A percentile compares a stretch with the other conserved stretches of the same genome.
phyloP scores from a whole-genome alignment of 192 early-diverging fungal genomes.

The Backusella liffmaniae region DNA sequence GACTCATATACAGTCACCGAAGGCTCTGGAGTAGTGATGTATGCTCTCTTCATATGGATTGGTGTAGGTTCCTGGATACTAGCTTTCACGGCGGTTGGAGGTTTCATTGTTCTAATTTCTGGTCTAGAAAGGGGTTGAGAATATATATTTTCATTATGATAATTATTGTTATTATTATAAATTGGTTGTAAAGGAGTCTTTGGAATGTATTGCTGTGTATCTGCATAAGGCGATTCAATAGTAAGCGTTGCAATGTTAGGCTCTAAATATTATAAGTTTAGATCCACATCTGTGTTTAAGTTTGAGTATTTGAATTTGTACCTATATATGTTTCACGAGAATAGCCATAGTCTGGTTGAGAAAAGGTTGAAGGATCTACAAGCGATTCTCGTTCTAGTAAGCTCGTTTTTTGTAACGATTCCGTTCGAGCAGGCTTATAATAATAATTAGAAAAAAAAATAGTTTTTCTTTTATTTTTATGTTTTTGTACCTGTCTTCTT shows the following conservation, averaged over 20 bases:
- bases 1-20: slow-evolving; percentile 2
- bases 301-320: background rate
- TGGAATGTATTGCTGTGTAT: slow-evolving; percentile 9
- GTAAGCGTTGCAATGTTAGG: slow-evolving; percentile 2
- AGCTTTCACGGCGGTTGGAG: slow-evolving; percentile 13
- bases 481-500: slow-evolving; percentile 11
- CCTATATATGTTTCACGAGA: slow-evolving; percentile 23
- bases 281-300: background rate
- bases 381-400: slow-evolving; percentile 13
- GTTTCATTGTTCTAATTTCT: slow-evolving; percentile 18
- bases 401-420: background rate
- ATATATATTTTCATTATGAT: slow-evolving; percentile 9
- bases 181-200: background rate
- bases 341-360: background rate
- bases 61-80: slow-evolving; percentile 5
- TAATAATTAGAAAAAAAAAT: background rate
- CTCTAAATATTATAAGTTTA: background rate
- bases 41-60: background rate
- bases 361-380: background rate
- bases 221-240: background rate
- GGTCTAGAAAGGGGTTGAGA: slow-evolving; percentile 2
- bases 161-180: background rate
- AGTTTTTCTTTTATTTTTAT: background rate
- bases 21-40: background rate
- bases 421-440: slow-evolving; percentile 9